Evolutionary conservation across 1,284 basidiomycete genomes (phyloP), one percentile per base, ranked within the genome.

Genomic region (Coniferiporia weirii): DNA sequence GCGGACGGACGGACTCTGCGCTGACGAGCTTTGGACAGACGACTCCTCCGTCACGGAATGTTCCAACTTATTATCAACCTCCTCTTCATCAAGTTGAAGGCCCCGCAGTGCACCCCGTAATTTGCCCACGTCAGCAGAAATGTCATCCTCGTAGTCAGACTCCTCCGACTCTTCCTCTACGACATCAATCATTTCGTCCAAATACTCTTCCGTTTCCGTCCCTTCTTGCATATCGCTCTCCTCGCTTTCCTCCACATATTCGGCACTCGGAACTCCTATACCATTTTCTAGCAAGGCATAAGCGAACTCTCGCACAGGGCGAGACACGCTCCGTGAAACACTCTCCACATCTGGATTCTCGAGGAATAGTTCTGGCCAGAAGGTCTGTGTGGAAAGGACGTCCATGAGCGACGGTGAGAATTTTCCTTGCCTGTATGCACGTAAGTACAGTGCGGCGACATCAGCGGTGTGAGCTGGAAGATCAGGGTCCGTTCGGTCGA

Each of bases 301-400:
- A 22, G 79, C 74, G 83, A 84, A 87, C 49, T 73, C 67, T n/a
- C 87, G 77, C 35, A 91, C 76, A 0, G 81, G 79, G 17, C 83
- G 70, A 5, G 83, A 83, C 27, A 92, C 77, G 56, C 78, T 83
- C 49, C 80, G 72, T 9, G 79, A 73, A 6, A 85, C 82, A 1
- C 79, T 81, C 69, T 89, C 85, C 43, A 79, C 61, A 68, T 93
- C 90, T 0, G 90, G 90, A 64, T 83, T 80, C 60, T 93, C 89
- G 20, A 93, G 77, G 67, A 89, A 90, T n/a, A 84, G 67, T 36
- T 76, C 74, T 4, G 85, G 82, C 86, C 88, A 91, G 61, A 76
- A 81, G 0, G 85, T 84, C 19, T 79, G 80, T 0, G 84, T 84
- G 57, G 72, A 80, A 53, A 90, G 68, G 7, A 79, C 68, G 63